Percentiles rank a stretch among this genome's conserved stretches.
Conservation (phyloP, 2,329 filamentous ascomycete species). For the Zymoseptoria brevis region DNA sequence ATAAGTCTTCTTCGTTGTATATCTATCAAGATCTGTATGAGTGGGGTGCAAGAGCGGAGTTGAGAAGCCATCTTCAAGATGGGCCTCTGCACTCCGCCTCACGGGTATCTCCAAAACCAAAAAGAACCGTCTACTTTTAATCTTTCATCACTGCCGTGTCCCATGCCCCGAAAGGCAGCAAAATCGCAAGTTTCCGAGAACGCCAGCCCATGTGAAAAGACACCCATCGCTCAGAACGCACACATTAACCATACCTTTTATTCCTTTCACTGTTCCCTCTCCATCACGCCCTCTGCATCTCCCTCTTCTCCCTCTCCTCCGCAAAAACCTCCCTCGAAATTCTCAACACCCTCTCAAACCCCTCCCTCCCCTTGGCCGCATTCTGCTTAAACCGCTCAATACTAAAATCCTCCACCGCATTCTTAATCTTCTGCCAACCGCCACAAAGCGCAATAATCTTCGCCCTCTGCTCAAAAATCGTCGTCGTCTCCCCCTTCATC, state of each 20-base stretch:
- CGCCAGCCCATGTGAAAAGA: neutral
- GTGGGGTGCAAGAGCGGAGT: neutral
- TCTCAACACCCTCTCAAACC: slow-evolving; percentile 88
- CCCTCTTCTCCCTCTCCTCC: slow-evolving; percentile 65
- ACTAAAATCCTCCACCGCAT: slow-evolving; percentile 86
- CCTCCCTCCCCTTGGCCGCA: slow-evolving; percentile 79
- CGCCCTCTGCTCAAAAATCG: slow-evolving; percentile 80
- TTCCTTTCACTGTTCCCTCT: neutral
- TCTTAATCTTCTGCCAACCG: slow-evolving; percentile 95
- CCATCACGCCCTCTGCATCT: slow-evolving; percentile 2
- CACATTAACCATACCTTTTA: neutral
- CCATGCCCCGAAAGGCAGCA: neutral
- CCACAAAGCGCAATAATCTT: slow-evolving; percentile 90
- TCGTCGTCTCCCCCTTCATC: slow-evolving; percentile 44
- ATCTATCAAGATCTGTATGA: neutral
- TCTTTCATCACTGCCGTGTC: neutral
- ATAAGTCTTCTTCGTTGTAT: neutral
- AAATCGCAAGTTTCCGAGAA: neutral
- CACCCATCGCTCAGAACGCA: slow-evolving; percentile 2
- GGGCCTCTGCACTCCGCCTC: neutral
- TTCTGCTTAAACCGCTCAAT: slow-evolving; percentile 89
- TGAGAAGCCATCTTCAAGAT: neutral
- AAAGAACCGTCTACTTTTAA: neutral
- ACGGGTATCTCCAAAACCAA: neutral
- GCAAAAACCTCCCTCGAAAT: slow-evolving; percentile 89